Conservation (phyloP, 495 filamentous ascomycete species). For the Penicillium soppii region DNA sequence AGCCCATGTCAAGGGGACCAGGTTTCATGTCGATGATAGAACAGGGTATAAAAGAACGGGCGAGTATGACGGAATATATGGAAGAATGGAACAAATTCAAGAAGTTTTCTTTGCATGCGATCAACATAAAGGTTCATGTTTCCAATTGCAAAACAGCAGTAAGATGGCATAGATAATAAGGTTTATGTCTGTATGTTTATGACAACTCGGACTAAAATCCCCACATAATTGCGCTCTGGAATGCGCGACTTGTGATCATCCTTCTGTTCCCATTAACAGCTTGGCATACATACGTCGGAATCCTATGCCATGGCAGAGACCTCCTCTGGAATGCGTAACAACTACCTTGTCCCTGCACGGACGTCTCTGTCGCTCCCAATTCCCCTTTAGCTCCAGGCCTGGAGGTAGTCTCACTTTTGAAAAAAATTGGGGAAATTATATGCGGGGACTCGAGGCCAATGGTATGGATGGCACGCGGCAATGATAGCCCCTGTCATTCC, state of each 20-base stretch:
- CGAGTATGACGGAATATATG: not conserved
- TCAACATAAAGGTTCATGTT: not conserved
- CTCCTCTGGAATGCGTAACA: not conserved
- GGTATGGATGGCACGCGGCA: not conserved
- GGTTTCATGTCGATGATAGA: not conserved
- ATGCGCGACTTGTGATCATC: not conserved
- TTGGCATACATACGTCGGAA: not conserved
- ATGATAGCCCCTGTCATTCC: not conserved
- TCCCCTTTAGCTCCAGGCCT: not conserved
- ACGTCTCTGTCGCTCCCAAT: not conserved
- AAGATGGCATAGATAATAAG: not conserved
- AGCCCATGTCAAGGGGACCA: conserved; percentile 6
- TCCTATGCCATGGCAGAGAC: not conserved
- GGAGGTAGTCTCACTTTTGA: not conserved
- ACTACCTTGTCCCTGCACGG: not conserved
- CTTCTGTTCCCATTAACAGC: not conserved
- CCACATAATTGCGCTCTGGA: conserved; percentile 4
- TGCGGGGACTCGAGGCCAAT: not conserved
- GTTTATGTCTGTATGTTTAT: not conserved
- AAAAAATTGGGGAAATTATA: not conserved
- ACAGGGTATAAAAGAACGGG: not conserved
- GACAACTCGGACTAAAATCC: not conserved
- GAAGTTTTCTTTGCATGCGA: not conserved
- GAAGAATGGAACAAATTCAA: not conserved
- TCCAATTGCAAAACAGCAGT: not conserved